These are phyloP conservation scores for Tylopilus sp. DNA, from an alignment of 768 basidiomycete species.

Conservation along the genomic window DNA sequence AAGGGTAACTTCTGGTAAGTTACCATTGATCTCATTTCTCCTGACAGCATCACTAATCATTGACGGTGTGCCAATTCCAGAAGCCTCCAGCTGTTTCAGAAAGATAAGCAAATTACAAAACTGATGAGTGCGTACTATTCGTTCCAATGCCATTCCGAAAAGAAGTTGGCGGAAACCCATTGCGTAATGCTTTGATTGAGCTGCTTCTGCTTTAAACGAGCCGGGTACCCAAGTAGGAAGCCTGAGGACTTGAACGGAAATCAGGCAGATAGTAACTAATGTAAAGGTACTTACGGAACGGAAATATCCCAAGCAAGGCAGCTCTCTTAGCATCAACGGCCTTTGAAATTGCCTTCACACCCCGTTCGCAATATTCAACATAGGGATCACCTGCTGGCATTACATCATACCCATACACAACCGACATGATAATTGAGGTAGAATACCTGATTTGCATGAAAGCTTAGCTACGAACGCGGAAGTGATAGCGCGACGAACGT, in stretches of 20 bases:
- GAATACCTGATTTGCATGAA: conserved; percentile 19
- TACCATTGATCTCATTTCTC: conserved; percentile 18
- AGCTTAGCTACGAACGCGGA: neutral
- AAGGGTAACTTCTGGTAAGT: conserved; percentile 17
- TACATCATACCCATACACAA: conserved; percentile 26
- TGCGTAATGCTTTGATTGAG: conserved; percentile 8
- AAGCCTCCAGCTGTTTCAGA: conserved; percentile 9
- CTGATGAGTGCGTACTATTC: conserved; percentile 14
- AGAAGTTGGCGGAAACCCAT: conserved; percentile 19
- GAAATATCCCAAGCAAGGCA: conserved; percentile 23
- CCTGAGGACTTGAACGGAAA: conserved; percentile 15
- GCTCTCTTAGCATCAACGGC: conserved; percentile 17
- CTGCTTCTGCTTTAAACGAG: conserved; percentile 22
- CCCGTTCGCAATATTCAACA: conserved; percentile 16
- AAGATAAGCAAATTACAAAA: neutral
- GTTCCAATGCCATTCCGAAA: conserved; percentile 22
- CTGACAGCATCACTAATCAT: conserved; percentile 21
- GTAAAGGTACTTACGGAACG: conserved; percentile 22
- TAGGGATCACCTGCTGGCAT: conserved; percentile 20
- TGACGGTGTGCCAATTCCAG: conserved; percentile 14
- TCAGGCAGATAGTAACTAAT: neutral
- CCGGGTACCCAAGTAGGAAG: conserved; percentile 28
- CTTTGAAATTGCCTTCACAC: conserved; percentile 16
- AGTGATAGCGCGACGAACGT: conserved; percentile 16
- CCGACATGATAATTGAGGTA: conserved; percentile 25